Base-by-base conservation (phyloP, 495 filamentous ascomycete genomes). In the Podospora appendiculata region DNA sequence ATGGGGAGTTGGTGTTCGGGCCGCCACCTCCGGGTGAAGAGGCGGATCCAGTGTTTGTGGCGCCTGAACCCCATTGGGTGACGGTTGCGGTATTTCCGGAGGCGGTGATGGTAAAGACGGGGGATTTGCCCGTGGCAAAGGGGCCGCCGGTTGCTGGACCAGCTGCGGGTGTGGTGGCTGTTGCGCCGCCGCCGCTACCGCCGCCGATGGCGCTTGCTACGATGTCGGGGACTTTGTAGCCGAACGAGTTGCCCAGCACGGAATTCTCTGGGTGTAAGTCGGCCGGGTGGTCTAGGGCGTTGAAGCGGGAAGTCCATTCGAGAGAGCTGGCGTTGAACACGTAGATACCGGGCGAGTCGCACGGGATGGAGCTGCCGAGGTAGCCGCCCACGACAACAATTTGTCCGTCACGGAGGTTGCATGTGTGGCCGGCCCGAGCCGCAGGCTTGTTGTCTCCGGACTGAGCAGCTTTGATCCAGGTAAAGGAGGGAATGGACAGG, bases 361-460 rank as follows among this genome's bases (percentile, higher is more conserved):
- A 89, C 4, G 71, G 73, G 34, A 81, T 74, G 19, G 78, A 66
- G 18, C 71, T 65, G 12, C 80, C 82, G 16, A 83, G 78, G 63
- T 87, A 89, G 9, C 87, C 86, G 32, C 87, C 86, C 11, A 89
- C 71, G 1, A 88, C 75, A 14, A 90, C 64, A 65, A 90, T 84
- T 60, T 89, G 85, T 5, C 79, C 79, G 57, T 87, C 81, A 49
- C 80, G 83, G 19, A 87, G 70, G 41, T 80, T 75, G 62, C 86
- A 89, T 3, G 80, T 79, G 58, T 88, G 85, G 3, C 86, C 86
- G 38, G 83, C 81, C 33, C 87, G 72, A 4, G 77, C 76, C n/a
- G 76, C 69, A 0, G 85, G 86, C 8, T 79, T 69, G 4, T 73
- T 72, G 61, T 80, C 74, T 0, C 64, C 64, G 10, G 58, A 52